Conservation (phyloP, 495 filamentous ascomycete species). For the Eremomyces bilateralis region DNA sequence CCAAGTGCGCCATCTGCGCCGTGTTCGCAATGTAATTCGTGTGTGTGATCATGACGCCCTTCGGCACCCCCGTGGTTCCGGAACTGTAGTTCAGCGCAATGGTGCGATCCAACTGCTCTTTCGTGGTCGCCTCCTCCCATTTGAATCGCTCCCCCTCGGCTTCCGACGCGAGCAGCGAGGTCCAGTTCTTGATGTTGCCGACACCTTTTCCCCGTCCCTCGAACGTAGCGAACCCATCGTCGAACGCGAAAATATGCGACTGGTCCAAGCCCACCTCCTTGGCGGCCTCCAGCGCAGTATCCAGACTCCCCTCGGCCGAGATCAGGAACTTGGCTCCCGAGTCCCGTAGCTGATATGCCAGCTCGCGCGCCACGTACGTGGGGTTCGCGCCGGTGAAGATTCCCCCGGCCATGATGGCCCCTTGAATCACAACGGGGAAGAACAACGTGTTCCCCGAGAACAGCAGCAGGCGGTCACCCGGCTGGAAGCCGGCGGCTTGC, state of each 20-base stretch:
- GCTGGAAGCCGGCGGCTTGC: conserved; percentile 35
- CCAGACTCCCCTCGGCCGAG: conserved; percentile 12
- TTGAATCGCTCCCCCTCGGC: conserved; percentile 9
- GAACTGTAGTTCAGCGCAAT: conserved; percentile 43
- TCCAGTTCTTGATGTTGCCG: conserved; percentile 15
- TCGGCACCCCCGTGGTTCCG: conserved; percentile 67
- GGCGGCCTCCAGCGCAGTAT: conserved; percentile 16
- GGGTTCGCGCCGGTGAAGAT: conserved; percentile 68
- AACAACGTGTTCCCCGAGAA: conserved; percentile 30
- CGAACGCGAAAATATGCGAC: conserved; percentile 16
- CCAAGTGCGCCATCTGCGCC: conserved; percentile 27
- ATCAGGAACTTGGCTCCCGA: conserved; percentile 40
- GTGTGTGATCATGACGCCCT: conserved; percentile 66
- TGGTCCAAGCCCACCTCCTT: conserved; percentile 8
- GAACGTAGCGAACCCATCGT: conserved; percentile 16
- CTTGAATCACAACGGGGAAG: conserved; percentile 51
- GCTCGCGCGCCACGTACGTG: conserved; percentile 43
- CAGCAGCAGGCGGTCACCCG: conserved; percentile 47
- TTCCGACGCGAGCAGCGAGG: conserved; percentile 11
- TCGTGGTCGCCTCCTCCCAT: conserved; percentile 13
- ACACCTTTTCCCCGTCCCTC: conserved; percentile 5
- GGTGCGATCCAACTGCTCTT: conserved; percentile 11
- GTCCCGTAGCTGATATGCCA: conserved; percentile 55
- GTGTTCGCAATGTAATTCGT: conserved; percentile 50
- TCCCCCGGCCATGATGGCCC: conserved; percentile 54